Base-by-base conservation (phyloP, 2,329 filamentous ascomycete species). In the Trichoderma arundinaceum region DNA sequence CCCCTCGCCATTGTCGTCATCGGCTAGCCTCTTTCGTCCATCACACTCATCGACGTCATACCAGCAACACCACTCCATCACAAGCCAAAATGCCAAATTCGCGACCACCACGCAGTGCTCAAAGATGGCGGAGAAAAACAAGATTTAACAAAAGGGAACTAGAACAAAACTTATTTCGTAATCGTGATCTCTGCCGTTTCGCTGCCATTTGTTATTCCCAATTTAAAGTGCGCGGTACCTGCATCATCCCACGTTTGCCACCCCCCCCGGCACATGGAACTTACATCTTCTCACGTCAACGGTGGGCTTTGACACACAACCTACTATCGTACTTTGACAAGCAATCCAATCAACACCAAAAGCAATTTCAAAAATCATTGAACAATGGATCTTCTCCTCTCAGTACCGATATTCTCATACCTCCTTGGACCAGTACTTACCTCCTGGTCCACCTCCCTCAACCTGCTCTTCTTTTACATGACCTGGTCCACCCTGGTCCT, bases 381-480 rank as follows among this genome's bases (percentile, higher is more conserved):
- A 69, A 75, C 67, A 33, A 87, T 91, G 83, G 88, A 90, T 72
- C 77, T 91, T 28, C 80, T 94, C 56, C 81, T 94, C 65, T 91
- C 90, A 1, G 82, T 94, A 43, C 91, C 91, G 1, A 84, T 92
- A 69, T 78, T 92, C 46, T 90, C 89, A 33, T 90, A 89, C 72
- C 82, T 91, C 71, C 80, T 88, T 56, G 83, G 86, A 19, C 85
- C 87, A 1, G 81, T 84, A 53, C 75, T 88, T 66, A 84, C 86
- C 7, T 90, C 90, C 7, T 93, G 90, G 80, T 89, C 83, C 13
- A 94, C 92, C 1, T 93, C 89, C 1, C 82, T 96, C 69, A 97
- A 95, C 76, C 80, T 96, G 28, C 80, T 96, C 68, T 94, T 96
- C 81, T 95, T 97, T 78, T 94, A 93, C 76, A 86, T 96, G 80